Evolutionary conservation across 2,329 filamentous ascomycete species (phyloP).

Genomic region (Tolypocladium ovalisporum): DNA sequence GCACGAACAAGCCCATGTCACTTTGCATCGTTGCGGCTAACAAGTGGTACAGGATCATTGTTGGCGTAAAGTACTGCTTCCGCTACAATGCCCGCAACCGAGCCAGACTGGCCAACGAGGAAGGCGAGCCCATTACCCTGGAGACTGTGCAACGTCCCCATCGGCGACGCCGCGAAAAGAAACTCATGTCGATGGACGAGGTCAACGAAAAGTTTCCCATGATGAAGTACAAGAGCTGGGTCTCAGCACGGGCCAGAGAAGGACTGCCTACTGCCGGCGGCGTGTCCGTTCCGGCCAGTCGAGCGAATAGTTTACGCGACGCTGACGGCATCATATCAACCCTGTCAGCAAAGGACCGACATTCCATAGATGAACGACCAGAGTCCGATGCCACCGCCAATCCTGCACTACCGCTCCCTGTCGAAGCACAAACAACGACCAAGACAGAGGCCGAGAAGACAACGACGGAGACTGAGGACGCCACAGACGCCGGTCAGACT

Average conservation of each 20-base stretch:
- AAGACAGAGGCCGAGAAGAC: constrained; percentile 6
- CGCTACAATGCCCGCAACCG: constrained; percentile 93
- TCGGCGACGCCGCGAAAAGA: constrained; percentile 86
- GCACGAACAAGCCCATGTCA: too few species aligned
- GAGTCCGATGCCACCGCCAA: constrained; percentile 12
- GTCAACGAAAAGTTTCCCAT: constrained; percentile 96
- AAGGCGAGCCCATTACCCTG: constrained; percentile 81
- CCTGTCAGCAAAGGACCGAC: constrained; percentile 31
- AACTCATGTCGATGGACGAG: constrained; percentile 97
- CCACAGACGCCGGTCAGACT: constrained; percentile 13
- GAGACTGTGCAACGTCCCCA: constrained; percentile 76
- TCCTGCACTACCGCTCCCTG: constrained; percentile 6
- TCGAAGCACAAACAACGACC: constrained; percentile 7
- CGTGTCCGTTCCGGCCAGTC: constrained; percentile 63
- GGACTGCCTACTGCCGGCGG: constrained; percentile 78
- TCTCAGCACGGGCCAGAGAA: constrained; percentile 68
- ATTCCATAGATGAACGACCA: constrained; percentile 27
- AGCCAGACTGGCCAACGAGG: constrained; percentile 62
- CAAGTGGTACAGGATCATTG: constrained; percentile 72
- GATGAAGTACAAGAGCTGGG: constrained; percentile 94
- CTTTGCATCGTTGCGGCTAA: neutral
- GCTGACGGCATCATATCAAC: constrained; percentile 44
- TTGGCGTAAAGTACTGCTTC: constrained; percentile 99
- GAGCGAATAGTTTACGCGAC: constrained; percentile 62
- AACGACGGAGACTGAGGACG: constrained; percentile 6